A percentile compares a stretch with the other conserved stretches of the same genome.
These are phyloP conservation scores for Gelatoporia subvermispora DNA, from an alignment of 768 basidiomycete species.

Conservation along the genomic window DNA sequence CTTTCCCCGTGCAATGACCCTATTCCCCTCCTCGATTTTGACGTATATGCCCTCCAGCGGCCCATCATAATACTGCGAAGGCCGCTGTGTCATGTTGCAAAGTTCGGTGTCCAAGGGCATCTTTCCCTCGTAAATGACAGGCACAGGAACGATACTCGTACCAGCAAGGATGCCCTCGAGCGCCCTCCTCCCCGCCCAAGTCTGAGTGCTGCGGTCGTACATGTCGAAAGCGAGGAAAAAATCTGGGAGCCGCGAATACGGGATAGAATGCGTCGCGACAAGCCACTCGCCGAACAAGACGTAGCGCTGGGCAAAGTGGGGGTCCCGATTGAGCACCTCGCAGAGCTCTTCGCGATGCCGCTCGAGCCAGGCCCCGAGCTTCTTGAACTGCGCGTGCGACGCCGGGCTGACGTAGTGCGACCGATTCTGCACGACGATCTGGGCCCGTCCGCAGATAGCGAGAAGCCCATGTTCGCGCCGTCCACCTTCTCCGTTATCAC, in stretches of 20 bases:
- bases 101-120: constrained; percentile 39
- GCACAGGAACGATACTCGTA: constrained; percentile 40
- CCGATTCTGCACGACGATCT: constrained; percentile 54
- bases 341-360: constrained; percentile 39
- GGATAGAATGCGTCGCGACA: constrained; percentile 55
- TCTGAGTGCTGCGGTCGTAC: constrained; percentile 44
- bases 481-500: constrained; percentile 63
- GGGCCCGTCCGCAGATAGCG: constrained; percentile 42
- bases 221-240: constrained; percentile 57
- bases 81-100: constrained; percentile 38
- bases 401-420: constrained; percentile 53
- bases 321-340: constrained; percentile 38
- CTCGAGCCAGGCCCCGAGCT: constrained; percentile 52
- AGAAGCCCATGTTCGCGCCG: constrained; percentile 66
- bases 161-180: constrained; percentile 30
- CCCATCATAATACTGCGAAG: constrained; percentile 42
- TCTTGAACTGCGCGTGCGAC: constrained; percentile 59
- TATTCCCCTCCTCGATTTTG: constrained; percentile 41
- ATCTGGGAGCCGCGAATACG: constrained; percentile 50
- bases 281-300: constrained; percentile 64
- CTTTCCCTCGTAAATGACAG: constrained; percentile 37
- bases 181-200: constrained; percentile 34
- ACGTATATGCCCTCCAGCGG: constrained; percentile 55
- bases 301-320: constrained; percentile 48
- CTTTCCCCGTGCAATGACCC: constrained; percentile 44